These are phyloP conservation scores for Arabis alpina DNA, from an alignment of 345 rosid species.

Conservation along the genomic window DNA sequence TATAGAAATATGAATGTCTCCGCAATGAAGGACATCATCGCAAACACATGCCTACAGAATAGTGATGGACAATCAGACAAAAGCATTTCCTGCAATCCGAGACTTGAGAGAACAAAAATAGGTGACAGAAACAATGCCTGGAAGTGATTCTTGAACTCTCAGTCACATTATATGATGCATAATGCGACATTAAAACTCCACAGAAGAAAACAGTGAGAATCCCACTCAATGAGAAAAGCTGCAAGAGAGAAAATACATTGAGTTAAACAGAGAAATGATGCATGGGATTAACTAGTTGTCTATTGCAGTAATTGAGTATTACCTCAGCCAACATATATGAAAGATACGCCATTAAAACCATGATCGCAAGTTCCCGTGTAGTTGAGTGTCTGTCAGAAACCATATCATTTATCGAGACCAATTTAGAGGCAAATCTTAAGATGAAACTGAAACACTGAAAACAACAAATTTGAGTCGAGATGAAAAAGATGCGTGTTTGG, in stretches of 20 bases:
- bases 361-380: constrained; percentile 68
- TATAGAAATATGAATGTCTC: constrained; percentile 91
- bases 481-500: constrained; percentile 11
- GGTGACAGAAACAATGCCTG: constrained; percentile 49
- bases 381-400: constrained; percentile 69
- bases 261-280: too few relatives aligned
- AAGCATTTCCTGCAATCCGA: neutral
- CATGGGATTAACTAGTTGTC: neutral
- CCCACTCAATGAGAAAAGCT: constrained; percentile 84
- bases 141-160: constrained; percentile 82
- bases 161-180: constrained; percentile 77
- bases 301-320: constrained; percentile 28
- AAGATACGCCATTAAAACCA: constrained; percentile 88
- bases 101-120: neutral
- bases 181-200: constrained; percentile 86
- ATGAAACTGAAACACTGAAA: neutral
- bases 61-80: constrained; percentile 2
- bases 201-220: constrained; percentile 93
- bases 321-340: constrained; percentile 93
- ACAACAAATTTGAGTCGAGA: neutral
- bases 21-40: constrained; percentile 86
- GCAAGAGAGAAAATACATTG: constrained; percentile 29
- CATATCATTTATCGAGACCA: neutral
- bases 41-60: constrained; percentile 71
- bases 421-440: constrained; percentile 5